Conservation (phyloP, 306 rosid species). For the Glycyrrhiza uralensis region DNA sequence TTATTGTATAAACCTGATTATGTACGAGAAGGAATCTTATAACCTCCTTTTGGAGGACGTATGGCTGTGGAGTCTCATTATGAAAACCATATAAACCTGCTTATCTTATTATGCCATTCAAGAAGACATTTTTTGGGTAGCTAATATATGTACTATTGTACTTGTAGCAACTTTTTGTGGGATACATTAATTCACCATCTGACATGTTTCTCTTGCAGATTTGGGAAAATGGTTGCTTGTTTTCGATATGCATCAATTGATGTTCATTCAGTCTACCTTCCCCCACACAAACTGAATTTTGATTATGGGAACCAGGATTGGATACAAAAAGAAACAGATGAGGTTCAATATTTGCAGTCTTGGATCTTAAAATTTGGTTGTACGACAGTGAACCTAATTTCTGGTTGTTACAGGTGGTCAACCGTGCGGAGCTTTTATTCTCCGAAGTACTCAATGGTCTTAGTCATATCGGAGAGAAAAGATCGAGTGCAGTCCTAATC, state of each 20-base stretch:
- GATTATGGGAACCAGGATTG: conserved; percentile 66
- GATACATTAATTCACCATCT: conserved; percentile 21
- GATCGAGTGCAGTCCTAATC: conserved; percentile 31
- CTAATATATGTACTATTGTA: neutral
- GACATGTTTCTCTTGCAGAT: conserved; percentile 47
- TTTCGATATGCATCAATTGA: conserved; percentile 91
- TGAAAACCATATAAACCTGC: conserved; percentile 10
- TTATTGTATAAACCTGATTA: conserved; percentile 11
- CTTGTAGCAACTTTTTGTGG: neutral
- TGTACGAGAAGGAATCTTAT: conserved; percentile 17
- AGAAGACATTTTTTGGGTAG: neutral
- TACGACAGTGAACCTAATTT: conserved; percentile 16
- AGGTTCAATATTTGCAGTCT: conserved; percentile 52
- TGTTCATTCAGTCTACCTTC: conserved; percentile 85
- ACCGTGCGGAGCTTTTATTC: conserved; percentile 72
- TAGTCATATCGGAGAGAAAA: conserved; percentile 60
- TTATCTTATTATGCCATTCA: conserved; percentile 17
- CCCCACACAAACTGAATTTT: conserved; percentile 68
- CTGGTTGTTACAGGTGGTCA: conserved; percentile 60
- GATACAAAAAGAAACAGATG: conserved; percentile 71
- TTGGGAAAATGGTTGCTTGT: conserved; percentile 96
- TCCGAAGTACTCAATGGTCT: conserved; percentile 78
- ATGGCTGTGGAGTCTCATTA: neutral
- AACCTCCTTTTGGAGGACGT: conserved; percentile 13
- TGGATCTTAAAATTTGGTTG: conserved; percentile 15